These are phyloP conservation scores for Metschnikowia henanensis DNA, from an alignment of 805 yeast genomes.

Conservation along the genomic window DNA sequence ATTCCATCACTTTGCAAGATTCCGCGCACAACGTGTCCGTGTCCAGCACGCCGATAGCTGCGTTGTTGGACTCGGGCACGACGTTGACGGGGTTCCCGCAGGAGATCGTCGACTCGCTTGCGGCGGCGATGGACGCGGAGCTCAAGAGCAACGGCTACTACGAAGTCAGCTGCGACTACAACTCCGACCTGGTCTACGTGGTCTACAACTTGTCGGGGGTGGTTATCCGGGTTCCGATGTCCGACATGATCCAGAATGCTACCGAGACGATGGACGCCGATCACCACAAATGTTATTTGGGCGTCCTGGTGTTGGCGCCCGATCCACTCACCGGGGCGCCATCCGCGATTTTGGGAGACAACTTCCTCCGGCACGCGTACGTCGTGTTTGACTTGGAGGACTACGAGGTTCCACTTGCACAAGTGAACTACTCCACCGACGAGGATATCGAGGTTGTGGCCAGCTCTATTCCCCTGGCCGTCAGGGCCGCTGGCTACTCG, in stretches of 20 bases:
- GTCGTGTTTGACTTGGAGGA: conserved; percentile 65
- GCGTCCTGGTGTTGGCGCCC: background rate
- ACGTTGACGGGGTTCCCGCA: conserved; percentile 49
- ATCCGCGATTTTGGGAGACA: conserved; percentile 56
- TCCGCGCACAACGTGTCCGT: conserved; percentile 9
- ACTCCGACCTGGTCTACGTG: background rate
- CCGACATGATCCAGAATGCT: conserved; percentile 7
- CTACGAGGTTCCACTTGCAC: conserved; percentile 54
- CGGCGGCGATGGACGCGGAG: background rate
- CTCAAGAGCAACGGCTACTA: background rate
- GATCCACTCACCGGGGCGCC: conserved; percentile 17
- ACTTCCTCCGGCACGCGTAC: conserved; percentile 60
- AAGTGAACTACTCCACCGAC: conserved; percentile 22
- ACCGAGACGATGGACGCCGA: background rate
- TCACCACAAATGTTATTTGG: conserved; percentile 33
- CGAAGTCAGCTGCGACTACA: background rate
- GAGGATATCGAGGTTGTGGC: conserved; percentile 48
- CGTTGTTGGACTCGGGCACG: conserved; percentile 52
- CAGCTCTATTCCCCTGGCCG: conserved; percentile 49
- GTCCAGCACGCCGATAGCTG: conserved; percentile 5
- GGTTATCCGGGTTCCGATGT: conserved; percentile 2
- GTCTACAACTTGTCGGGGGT: conserved; percentile 3
- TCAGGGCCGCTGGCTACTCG: conserved; percentile 45
- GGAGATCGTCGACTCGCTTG: conserved; percentile 21
- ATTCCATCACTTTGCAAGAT: conserved; percentile 29